Evolutionary conservation across 805 yeast species (phyloP).

Genomic region (Candida montana): DNA sequence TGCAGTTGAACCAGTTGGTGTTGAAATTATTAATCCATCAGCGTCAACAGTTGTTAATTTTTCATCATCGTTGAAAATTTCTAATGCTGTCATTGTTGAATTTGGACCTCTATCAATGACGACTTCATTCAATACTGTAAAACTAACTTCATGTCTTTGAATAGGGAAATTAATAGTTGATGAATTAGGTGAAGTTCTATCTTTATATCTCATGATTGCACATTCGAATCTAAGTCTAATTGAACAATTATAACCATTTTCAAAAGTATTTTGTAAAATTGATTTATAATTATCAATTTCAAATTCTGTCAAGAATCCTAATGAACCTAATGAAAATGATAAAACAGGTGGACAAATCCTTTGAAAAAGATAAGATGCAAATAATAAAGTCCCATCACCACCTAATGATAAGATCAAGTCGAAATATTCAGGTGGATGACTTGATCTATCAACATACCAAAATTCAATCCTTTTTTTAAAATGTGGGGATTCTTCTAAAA

Average conservation of each 20-base stretch:
- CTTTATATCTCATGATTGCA: slow-evolving; percentile 35
- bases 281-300: slow-evolving; percentile 35
- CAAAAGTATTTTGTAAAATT: slow-evolving; percentile 32
- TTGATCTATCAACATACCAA: slow-evolving; percentile 24
- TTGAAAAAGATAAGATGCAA: slow-evolving; percentile 58
- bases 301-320: slow-evolving; percentile 59
- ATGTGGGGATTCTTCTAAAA: slow-evolving; percentile 8
- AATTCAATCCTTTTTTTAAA: slow-evolving; percentile 14
- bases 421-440: slow-evolving; percentile 30
- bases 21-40: slow-evolving; percentile 58
- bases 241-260: slow-evolving; percentile 41
- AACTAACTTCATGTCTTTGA: slow-evolving; percentile 14
- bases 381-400: slow-evolving; percentile 68
- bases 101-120: slow-evolving; percentile 50
- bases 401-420: slow-evolving; percentile 63
- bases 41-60: slow-evolving; percentile 58
- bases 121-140: slow-evolving; percentile 45
- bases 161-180: slow-evolving; percentile 10
- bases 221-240: slow-evolving; percentile 48
- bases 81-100: slow-evolving; percentile 45
- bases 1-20: slow-evolving; percentile 66
- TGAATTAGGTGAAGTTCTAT: slow-evolving; percentile 11
- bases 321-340: slow-evolving; percentile 59
- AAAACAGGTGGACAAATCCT: slow-evolving; percentile 59
- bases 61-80: slow-evolving; percentile 43